These are phyloP conservation scores for Phenoliferia sp. DNA, from an alignment of 1,284 basidiomycete genomes.

Conservation along the genomic window DNA sequence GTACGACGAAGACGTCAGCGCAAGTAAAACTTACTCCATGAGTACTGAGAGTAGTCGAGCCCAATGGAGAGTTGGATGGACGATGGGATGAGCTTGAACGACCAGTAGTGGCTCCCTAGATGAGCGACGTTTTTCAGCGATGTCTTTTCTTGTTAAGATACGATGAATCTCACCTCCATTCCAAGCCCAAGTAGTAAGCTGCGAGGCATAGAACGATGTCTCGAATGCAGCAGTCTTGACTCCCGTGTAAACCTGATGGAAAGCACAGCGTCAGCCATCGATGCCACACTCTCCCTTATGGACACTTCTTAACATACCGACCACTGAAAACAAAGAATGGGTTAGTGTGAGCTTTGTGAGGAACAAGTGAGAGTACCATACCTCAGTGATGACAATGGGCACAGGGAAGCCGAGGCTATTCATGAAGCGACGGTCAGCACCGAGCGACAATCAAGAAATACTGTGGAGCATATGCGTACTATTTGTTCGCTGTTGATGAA, in stretches of 20 bases:
- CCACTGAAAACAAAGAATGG: no score
- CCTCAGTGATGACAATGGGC: conserved; percentile 37
- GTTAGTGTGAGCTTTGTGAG: no score
- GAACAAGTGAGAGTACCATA: no score
- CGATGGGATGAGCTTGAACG: conserved; percentile 18
- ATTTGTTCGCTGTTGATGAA: conserved; percentile 23
- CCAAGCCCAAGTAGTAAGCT: conserved; percentile 38
- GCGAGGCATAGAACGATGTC: conserved; percentile 33
- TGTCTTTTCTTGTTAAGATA: no score
- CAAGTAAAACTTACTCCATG: conserved; percentile 7
- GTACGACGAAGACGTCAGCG: no score
- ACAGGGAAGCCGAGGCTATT: conserved; percentile 33
- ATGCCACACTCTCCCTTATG: no score
- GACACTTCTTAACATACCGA: no score
- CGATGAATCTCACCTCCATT: no score
- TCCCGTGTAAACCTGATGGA: conserved; percentile 32
- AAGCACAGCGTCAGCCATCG: not conserved
- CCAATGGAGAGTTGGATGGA: conserved; percentile 16
- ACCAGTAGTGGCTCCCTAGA: conserved; percentile 34
- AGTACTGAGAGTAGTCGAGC: conserved; percentile 26
- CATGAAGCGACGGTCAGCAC: not conserved
- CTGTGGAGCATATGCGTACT: not conserved
- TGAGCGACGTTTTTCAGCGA: not conserved
- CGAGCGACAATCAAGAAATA: no score
- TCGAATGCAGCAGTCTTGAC: conserved; percentile 36